Evolutionary conservation across 352 stramenopile species (phyloP).

Genomic region (Pythium sukuiense): DNA sequence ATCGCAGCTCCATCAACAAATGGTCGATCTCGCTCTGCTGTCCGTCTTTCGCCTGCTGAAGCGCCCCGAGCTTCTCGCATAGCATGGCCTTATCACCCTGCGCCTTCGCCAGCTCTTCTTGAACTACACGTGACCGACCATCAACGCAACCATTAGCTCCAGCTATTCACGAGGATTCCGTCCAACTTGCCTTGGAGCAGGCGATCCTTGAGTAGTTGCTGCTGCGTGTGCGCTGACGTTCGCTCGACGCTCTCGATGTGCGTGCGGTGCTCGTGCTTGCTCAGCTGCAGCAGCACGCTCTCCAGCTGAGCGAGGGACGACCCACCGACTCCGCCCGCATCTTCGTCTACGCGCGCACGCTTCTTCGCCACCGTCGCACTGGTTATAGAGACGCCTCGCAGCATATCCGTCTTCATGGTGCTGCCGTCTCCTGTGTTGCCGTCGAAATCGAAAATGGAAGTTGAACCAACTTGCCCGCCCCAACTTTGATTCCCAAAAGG

Average conservation of each 20-base stretch:
- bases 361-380: neutral
- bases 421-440: neutral
- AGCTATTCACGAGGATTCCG: neutral
- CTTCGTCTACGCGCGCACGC: neutral
- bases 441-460: conserved; percentile 18
- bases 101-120: conserved; percentile 51
- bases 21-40: conserved; percentile 43
- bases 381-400: neutral
- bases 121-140: conserved; percentile 32
- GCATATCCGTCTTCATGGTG: neutral
- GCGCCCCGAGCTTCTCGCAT: conserved; percentile 55
- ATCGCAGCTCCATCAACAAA: conserved; percentile 46
- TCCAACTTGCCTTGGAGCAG: conserved; percentile 38
- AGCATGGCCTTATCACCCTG: conserved; percentile 49
- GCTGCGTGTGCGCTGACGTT: conserved; percentile 41
- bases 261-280: conserved; percentile 45
- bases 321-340: neutral
- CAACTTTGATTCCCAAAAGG: neutral
- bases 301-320: conserved; percentile 48
- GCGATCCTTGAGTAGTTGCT: conserved; percentile 61
- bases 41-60: conserved; percentile 50
- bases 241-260: conserved; percentile 46
- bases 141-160: too few relatives aligned
- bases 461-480: conserved; percentile 3
- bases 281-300: conserved; percentile 54